Percentiles rank a stretch among this genome's conserved stretches.
Evolutionary conservation across 305 asterid genomes (phyloP).

Genomic region (Solanum aculeatissimum): DNA sequence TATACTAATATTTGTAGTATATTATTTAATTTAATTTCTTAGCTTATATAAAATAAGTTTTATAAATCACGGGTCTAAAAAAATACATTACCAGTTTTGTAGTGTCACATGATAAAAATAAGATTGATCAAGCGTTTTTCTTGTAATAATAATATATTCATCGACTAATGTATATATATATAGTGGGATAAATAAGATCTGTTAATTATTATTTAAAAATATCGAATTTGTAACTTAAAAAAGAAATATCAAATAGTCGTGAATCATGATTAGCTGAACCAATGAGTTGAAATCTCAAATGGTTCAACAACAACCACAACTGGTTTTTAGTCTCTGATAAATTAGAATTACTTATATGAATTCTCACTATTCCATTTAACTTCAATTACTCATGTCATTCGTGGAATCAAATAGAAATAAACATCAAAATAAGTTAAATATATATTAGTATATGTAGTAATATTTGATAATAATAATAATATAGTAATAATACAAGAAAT

Average conservation of each 20-base stretch:
- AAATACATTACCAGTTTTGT: neutral
- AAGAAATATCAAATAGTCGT: accelerated
- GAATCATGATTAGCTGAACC: neutral
- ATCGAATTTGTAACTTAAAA: neutral
- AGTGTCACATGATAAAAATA: neutral
- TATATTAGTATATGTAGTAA: neutral
- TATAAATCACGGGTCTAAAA: neutral
- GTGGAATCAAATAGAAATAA: neutral
- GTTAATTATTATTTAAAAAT: neutral
- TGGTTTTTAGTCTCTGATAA: neutral
- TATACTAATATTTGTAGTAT: too few species aligned
- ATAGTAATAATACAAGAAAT: neutral
- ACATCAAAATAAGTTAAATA: neutral
- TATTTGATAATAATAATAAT: neutral
- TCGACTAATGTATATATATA: too few species aligned
- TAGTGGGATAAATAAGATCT: neutral
- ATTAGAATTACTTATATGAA: neutral
- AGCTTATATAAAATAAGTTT: neutral
- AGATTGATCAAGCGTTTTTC: neutral
- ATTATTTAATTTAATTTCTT: too few species aligned
- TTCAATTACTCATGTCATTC: neutral
- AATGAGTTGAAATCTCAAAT: neutral
- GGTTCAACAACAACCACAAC: neutral
- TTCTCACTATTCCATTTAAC: neutral
- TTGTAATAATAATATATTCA: neutral